These are phyloP conservation scores for Cryphonectria naterciae DNA, from an alignment of 2,329 filamentous ascomycete genomes.

Conservation along the genomic window DNA sequence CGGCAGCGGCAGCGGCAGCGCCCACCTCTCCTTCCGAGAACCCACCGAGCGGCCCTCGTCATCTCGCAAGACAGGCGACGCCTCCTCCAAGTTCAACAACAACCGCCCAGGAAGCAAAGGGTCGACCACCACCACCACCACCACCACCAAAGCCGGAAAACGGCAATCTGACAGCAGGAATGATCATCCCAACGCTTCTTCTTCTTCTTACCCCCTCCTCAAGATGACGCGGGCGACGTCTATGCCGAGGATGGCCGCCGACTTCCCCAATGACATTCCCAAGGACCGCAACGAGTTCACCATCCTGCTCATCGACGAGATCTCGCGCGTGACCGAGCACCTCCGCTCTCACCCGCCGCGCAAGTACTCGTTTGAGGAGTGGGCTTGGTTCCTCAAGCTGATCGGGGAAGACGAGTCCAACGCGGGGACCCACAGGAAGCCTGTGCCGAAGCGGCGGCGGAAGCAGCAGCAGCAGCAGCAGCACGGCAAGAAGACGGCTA, in stretches of 20 bases:
- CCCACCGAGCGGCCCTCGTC: slow-evolving; percentile 13
- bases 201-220: slow-evolving; percentile 14
- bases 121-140: slow-evolving; percentile 2
- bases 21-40: slow-evolving; percentile 22
- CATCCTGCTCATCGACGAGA: slow-evolving; percentile 72
- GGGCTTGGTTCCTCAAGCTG: slow-evolving; percentile 81
- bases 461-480: slow-evolving; percentile 20
- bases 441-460: slow-evolving; percentile 27
- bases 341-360: slow-evolving; percentile 60
- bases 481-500: neutral
- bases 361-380: slow-evolving; percentile 80
- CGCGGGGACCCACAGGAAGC: slow-evolving; percentile 53
- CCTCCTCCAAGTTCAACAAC: neutral
- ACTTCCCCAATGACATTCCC: slow-evolving; percentile 45
- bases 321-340: slow-evolving; percentile 68
- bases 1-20: neutral
- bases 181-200: slow-evolving; percentile 14
- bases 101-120: slow-evolving; percentile 8
- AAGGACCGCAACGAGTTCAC: slow-evolving; percentile 55
- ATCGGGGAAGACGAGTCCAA: slow-evolving; percentile 69
- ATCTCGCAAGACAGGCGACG: slow-evolving; percentile 7
- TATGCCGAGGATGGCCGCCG: slow-evolving; percentile 36
- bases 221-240: slow-evolving; percentile 35
- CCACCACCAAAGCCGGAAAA: neutral
- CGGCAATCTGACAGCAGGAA: neutral